Evolutionary conservation across 2,329 filamentous ascomycete genomes (phyloP).

Genomic region (Aspergillus tanneri): DNA sequence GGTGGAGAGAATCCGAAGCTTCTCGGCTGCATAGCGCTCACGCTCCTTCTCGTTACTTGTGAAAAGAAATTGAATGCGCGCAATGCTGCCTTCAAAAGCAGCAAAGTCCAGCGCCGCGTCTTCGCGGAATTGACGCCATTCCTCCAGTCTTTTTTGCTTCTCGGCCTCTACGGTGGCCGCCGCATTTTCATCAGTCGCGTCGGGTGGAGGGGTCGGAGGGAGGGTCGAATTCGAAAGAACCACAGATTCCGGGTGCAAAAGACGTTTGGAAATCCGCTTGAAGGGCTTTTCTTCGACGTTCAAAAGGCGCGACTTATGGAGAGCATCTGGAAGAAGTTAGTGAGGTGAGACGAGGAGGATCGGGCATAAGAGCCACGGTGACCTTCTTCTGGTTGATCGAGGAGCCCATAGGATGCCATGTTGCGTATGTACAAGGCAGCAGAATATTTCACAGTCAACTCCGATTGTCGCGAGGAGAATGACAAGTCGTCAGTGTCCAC

Average conservation of each 20-base stretch:
- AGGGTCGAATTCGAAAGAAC: constrained; percentile 57
- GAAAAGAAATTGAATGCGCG: constrained; percentile 82
- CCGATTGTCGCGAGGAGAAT: constrained; percentile 1
- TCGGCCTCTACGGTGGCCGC: constrained; percentile 48
- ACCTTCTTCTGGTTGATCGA: constrained; percentile 67
- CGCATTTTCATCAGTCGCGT: constrained; percentile 48
- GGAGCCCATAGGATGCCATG: constrained; percentile 61
- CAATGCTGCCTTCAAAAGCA: constrained; percentile 80
- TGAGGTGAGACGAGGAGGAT: constrained; percentile 10
- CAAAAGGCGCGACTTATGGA: constrained; percentile 83
- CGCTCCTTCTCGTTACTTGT: constrained; percentile 81
- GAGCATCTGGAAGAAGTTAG: constrained; percentile 58
- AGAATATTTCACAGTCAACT: constrained; percentile 1
- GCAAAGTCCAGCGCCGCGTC: constrained; percentile 86
- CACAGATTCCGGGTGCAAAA: constrained; percentile 67
- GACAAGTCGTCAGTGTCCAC: not conserved
- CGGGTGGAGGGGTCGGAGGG: constrained; percentile 66
- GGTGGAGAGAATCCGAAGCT: constrained; percentile 72
- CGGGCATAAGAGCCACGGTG: constrained; percentile 10
- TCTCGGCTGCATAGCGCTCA: constrained; percentile 77
- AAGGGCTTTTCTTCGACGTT: constrained; percentile 92
- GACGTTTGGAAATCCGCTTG: constrained; percentile 79
- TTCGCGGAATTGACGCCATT: constrained; percentile 70
- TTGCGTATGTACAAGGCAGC: constrained; percentile 30
- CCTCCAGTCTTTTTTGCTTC: constrained; percentile 52